Percentiles rank a stretch among this genome's conserved stretches.
Conservation (phyloP, 179 eudicot species). For the Actinidia chinensis region DNA sequence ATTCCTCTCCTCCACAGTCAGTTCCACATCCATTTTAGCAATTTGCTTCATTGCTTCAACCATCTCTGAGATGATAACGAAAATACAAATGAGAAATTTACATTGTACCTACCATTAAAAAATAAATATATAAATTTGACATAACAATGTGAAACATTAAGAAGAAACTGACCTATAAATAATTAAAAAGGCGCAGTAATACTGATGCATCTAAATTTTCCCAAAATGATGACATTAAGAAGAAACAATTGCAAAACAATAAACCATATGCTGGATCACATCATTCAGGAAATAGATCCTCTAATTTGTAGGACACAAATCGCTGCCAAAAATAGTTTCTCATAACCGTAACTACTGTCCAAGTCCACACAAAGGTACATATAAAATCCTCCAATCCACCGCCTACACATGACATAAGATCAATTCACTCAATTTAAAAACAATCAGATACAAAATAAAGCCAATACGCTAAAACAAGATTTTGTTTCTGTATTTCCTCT, state of each 20-base stretch:
- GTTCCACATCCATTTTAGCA: conserved; percentile 33
- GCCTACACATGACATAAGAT: too few relatives aligned
- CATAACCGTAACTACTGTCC: too few relatives aligned
- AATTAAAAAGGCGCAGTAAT: not conserved
- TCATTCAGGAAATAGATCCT: not conserved
- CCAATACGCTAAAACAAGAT: too few relatives aligned
- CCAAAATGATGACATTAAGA: not conserved
- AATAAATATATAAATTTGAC: not conserved
- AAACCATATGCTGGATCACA: not conserved
- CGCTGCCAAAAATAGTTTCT: too few relatives aligned
- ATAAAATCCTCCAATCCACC: too few relatives aligned
- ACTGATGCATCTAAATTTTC: not conserved
- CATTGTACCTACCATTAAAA: too few relatives aligned
- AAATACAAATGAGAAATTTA: not conserved
- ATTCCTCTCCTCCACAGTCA: conserved; percentile 39
- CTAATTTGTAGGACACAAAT: not conserved
- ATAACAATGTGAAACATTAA: not conserved
- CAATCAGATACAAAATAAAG: too few relatives aligned
- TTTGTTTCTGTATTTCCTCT: too few relatives aligned
- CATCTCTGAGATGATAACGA: conserved; percentile 25
- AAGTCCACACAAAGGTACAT: too few relatives aligned
- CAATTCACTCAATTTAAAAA: too few relatives aligned
- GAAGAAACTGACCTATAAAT: too few relatives aligned
- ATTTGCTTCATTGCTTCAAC: conserved; percentile 40
- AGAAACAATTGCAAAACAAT: not conserved